phyloP scores from a whole-genome alignment of 208 protist genomes.

The Wallacemonas sp. region DNA sequence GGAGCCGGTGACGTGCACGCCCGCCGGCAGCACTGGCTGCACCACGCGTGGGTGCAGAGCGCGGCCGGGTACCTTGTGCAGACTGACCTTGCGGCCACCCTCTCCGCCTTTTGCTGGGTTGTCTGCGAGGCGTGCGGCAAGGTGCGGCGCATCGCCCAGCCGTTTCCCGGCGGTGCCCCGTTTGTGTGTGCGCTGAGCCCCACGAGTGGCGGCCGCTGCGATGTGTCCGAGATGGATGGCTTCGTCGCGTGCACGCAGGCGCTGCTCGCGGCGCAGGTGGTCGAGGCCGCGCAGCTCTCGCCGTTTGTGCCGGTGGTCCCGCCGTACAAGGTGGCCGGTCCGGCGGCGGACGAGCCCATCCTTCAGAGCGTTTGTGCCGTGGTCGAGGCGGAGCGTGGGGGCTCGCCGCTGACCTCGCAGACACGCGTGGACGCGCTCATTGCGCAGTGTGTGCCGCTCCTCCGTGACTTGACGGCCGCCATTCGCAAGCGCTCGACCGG shows the following conservation, averaged over 20 bases:
- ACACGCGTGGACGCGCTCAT: slow-evolving; percentile 17
- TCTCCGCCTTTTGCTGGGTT: slow-evolving; percentile 80
- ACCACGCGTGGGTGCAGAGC: slow-evolving; percentile 36
- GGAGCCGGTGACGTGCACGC: too few relatives aligned
- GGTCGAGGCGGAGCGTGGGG: background rate
- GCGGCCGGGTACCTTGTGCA: slow-evolving; percentile 43
- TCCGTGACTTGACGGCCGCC: slow-evolving; percentile 46
- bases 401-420: too few relatives aligned
- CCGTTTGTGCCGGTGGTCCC: slow-evolving; percentile 33
- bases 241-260: slow-evolving; percentile 31
- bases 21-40: slow-evolving; percentile 18
- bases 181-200: slow-evolving; percentile 77
- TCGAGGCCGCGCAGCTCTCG: slow-evolving; percentile 30
- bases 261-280: slow-evolving; percentile 30
- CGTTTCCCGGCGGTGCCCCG: slow-evolving; percentile 78
- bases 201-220: slow-evolving; percentile 39
- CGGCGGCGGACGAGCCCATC: slow-evolving; percentile 23
- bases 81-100: slow-evolving; percentile 26
- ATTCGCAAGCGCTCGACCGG: slow-evolving; percentile 47
- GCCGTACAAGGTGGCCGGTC: background rate
- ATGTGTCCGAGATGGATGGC: slow-evolving; percentile 58
- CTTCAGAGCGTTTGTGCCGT: slow-evolving; percentile 28
- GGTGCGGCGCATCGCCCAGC: slow-evolving; percentile 78
- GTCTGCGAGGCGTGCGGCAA: slow-evolving; percentile 81
- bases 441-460: slow-evolving; percentile 39